Percentiles rank a stretch among this genome's conserved stretches.
phyloP scores from a whole-genome alignment of 495 filamentous ascomycete species.

The Neurospora sp. region DNA sequence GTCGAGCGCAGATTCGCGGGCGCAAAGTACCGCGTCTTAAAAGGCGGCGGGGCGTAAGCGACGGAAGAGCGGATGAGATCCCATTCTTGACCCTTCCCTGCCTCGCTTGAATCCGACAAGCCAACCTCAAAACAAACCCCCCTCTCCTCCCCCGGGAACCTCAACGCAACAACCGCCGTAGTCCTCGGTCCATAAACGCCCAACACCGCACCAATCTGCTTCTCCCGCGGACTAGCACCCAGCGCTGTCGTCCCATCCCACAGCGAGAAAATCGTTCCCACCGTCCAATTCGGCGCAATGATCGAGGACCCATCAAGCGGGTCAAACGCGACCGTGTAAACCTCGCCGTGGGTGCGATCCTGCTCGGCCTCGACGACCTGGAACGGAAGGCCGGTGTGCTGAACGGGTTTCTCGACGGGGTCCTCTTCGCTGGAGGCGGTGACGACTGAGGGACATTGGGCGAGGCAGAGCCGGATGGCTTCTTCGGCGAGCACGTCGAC shows the following conservation, averaged over 20 bases:
- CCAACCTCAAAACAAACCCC: conserved; percentile 34
- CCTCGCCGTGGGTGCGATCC: conserved; percentile 16
- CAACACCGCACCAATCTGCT: conserved; percentile 36
- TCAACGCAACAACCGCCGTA: conserved; percentile 36
- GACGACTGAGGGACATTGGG: conserved; percentile 28
- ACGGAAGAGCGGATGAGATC: conserved; percentile 29
- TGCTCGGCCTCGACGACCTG: not conserved
- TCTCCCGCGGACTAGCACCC: conserved; percentile 18
- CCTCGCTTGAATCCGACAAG: conserved; percentile 9
- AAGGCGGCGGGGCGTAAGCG: conserved; percentile 15
- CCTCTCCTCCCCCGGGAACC: conserved; percentile 21
- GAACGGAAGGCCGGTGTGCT: not conserved
- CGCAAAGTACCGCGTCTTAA: conserved; percentile 38
- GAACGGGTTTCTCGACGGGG: conserved; percentile 29
- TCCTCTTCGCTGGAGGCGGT: conserved; percentile 46
- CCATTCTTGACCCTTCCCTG: not conserved
- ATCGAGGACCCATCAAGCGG: conserved; percentile 46
- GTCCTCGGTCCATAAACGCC: conserved; percentile 44
- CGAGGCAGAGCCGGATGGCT: conserved; percentile 31
- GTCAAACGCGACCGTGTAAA: conserved; percentile 47
- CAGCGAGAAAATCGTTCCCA: conserved; percentile 42
- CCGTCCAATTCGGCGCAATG: conserved; percentile 42
- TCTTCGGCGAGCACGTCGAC: conserved; percentile 42
- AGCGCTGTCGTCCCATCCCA: conserved; percentile 39
- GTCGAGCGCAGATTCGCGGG: conserved; percentile 45